phyloP scores from a whole-genome alignment of 2,329 filamentous ascomycete genomes.

The Ampelomyces quisqualis region DNA sequence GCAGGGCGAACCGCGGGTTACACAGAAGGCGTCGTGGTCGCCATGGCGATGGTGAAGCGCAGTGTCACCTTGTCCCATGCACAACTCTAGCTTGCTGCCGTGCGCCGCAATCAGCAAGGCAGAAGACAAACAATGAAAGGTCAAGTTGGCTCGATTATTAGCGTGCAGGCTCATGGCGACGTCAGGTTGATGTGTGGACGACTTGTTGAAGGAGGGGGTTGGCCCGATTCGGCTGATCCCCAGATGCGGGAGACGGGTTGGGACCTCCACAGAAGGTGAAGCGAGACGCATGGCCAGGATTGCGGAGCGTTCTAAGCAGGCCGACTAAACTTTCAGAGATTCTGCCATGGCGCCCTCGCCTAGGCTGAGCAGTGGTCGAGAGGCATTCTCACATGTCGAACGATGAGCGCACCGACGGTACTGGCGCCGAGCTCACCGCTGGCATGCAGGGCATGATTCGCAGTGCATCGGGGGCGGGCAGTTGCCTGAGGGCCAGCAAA shows the following conservation, averaged over 20 bases:
- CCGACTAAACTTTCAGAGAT: background rate
- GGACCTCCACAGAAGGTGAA: conserved; percentile 16
- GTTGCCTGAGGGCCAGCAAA: conserved; percentile 18
- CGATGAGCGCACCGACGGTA: conserved; percentile 20
- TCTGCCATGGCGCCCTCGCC: too few relatives aligned
- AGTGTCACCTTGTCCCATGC: conserved; percentile 14
- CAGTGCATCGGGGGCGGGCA: conserved; percentile 7
- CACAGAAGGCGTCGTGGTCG: conserved; percentile 39
- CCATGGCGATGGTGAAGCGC: conserved; percentile 35
- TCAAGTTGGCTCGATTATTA: too few relatives aligned
- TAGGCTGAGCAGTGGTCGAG: too few relatives aligned
- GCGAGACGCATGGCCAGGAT: conserved; percentile 20
- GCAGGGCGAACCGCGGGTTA: conserved; percentile 18
- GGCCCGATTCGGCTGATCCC: conserved; percentile 13
- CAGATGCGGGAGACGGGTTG: conserved; percentile 9
- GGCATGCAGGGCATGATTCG: conserved; percentile 16
- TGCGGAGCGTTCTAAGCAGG: conserved; percentile 10
- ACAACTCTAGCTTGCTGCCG: conserved; percentile 10
- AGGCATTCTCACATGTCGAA: conserved; percentile 8
- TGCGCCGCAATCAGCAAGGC: conserved; percentile 6
- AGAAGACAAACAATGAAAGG: conserved; percentile 1
- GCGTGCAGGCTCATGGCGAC: conserved; percentile 12
- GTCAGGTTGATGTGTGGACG: conserved; percentile 11
- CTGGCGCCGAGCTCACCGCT: conserved; percentile 10
- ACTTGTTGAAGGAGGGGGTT: conserved; percentile 10